Conservation (phyloP, 805 yeast genomes). For the Candida coquimbonensis region DNA sequence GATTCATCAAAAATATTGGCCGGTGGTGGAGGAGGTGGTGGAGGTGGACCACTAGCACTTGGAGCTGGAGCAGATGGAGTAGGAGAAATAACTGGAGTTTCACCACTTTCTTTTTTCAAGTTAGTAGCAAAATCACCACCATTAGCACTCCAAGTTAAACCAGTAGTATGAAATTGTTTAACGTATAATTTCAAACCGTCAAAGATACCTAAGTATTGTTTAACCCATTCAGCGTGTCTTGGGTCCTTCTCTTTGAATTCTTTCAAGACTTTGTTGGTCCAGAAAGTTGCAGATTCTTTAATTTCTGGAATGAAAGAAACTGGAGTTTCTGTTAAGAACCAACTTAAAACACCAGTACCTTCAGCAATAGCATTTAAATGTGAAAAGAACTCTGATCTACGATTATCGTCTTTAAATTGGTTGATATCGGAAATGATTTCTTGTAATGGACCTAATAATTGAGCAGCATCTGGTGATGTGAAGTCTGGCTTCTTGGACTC, state of each 20-base stretch:
- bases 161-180: slow-evolving; percentile 73
- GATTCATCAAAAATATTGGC: slow-evolving; percentile 52
- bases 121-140: slow-evolving; percentile 54
- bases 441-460: slow-evolving; percentile 64
- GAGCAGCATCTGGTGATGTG: slow-evolving; percentile 44
- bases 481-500: slow-evolving; percentile 59
- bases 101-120: slow-evolving; percentile 28
- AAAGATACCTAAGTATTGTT: slow-evolving; percentile 51
- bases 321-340: slow-evolving; percentile 80
- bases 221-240: slow-evolving; percentile 77
- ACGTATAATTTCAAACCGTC: slow-evolving; percentile 67
- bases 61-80: slow-evolving; percentile 70
- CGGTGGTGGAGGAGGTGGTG: slow-evolving; percentile 96
- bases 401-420: slow-evolving; percentile 66
- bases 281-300: slow-evolving; percentile 88
- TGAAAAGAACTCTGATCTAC: slow-evolving; percentile 56
- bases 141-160: slow-evolving; percentile 69
- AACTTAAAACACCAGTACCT: slow-evolving; percentile 84
- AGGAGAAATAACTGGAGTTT: slow-evolving; percentile 29
- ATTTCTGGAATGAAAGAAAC: slow-evolving; percentile 71
- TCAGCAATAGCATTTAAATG: slow-evolving; percentile 82
- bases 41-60: slow-evolving; percentile 82
- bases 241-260: slow-evolving; percentile 70
- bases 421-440: slow-evolving; percentile 49
- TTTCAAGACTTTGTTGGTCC: slow-evolving; percentile 86